phyloP scores from a whole-genome alignment of 345 rosid genomes.

The Salix arbutifolia region DNA sequence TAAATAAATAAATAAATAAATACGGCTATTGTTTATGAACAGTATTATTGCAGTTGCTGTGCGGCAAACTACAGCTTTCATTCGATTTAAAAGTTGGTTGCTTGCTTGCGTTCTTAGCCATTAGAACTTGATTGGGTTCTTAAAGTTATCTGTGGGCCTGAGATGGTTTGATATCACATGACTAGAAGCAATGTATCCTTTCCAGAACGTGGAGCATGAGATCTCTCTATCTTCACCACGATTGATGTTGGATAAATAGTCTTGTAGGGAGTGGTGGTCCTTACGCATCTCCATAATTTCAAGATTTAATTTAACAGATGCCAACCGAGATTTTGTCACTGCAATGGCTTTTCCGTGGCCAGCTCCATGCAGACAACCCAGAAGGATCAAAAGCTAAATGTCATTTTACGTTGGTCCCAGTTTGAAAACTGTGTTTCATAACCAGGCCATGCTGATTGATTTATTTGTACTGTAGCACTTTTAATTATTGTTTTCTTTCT shows the following conservation, averaged over 20 bases:
- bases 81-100: not conserved
- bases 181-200: slow-evolving; percentile 39
- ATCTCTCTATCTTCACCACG: slow-evolving; percentile 25
- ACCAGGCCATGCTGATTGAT: slow-evolving; percentile 17
- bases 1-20: no score
- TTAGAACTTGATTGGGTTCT: slow-evolving; percentile 21
- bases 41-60: not conserved
- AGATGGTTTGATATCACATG: slow-evolving; percentile 33
- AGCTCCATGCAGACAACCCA: slow-evolving; percentile 15
- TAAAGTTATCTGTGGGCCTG: slow-evolving; percentile 40
- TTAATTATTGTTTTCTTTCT: slow-evolving; percentile 27
- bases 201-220: slow-evolving; percentile 35
- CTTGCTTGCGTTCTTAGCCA: slow-evolving; percentile 36
- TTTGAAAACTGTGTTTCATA: slow-evolving; percentile 18
- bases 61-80: not conserved
- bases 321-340: slow-evolving; percentile 26
- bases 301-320: slow-evolving; percentile 21
- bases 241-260: slow-evolving; percentile 21
- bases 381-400: slow-evolving; percentile 19
- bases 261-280: slow-evolving; percentile 38
- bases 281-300: slow-evolving; percentile 21
- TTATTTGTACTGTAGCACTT: slow-evolving; percentile 14
- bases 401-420: slow-evolving; percentile 30
- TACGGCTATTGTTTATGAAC: not conserved
- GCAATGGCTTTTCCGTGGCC: slow-evolving; percentile 18